These are phyloP conservation scores for Ceratobasidium papillatum DNA, from an alignment of 1,284 basidiomycete species.

Conservation along the genomic window DNA sequence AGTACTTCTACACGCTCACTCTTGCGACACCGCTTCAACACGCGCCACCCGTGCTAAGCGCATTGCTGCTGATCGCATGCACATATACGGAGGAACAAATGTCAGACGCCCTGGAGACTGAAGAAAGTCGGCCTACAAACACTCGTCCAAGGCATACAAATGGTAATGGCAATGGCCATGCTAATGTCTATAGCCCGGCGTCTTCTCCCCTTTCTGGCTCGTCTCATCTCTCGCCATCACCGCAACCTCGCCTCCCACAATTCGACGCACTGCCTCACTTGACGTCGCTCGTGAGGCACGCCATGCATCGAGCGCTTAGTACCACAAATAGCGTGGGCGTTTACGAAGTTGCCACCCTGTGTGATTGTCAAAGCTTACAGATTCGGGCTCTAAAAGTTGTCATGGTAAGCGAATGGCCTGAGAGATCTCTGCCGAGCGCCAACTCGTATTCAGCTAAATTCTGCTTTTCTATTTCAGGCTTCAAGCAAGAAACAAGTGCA, in stretches of 20 bases:
- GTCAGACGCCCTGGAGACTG: neutral
- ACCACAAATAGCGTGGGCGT: slow-evolving; percentile 87
- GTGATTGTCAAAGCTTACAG: slow-evolving; percentile 86
- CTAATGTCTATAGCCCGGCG: neutral
- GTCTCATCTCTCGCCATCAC: neutral
- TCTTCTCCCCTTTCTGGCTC: slow-evolving; percentile 35
- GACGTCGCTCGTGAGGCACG: slow-evolving; percentile 83
- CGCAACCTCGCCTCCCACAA: slow-evolving; percentile 23
- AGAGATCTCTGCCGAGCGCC: neutral
- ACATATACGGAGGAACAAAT: slow-evolving; percentile 64
- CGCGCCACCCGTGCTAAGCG: slow-evolving; percentile 86
- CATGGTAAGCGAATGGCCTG: slow-evolving; percentile 17
- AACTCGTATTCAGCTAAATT: neutral
- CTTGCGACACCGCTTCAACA: slow-evolving; percentile 90
- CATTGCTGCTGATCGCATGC: slow-evolving; percentile 83
- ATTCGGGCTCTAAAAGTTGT: slow-evolving; percentile 62
- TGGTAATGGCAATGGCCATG: slow-evolving; percentile 14
- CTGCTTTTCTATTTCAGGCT: slow-evolving; percentile 26
- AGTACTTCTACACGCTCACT: slow-evolving; percentile 90
- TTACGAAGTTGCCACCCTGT: slow-evolving; percentile 92
- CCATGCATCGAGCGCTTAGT: slow-evolving; percentile 87
- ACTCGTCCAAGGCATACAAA: slow-evolving; percentile 5
- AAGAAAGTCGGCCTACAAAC: neutral
- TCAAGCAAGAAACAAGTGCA: slow-evolving; percentile 39
- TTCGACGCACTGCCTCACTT: slow-evolving; percentile 71